Conservation (phyloP, 768 basidiomycete genomes). For the Suillus clintonianus region DNA sequence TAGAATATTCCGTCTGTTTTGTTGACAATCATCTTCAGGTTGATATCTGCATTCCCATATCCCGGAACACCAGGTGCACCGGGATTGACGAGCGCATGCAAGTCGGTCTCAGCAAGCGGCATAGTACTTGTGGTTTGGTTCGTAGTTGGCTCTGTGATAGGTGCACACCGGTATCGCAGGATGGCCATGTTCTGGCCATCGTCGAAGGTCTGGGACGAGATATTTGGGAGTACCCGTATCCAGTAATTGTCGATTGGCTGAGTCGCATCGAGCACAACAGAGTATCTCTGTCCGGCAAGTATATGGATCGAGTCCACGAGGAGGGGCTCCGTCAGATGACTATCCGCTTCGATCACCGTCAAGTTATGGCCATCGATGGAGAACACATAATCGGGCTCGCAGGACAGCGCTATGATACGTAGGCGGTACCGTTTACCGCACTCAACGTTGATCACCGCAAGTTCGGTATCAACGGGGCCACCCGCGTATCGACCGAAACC, state of each 20-base stretch:
- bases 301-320: slow-evolving; percentile 40
- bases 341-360: slow-evolving; percentile 45
- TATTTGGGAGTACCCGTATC: slow-evolving; percentile 30
- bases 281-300: slow-evolving; percentile 36
- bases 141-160: slow-evolving; percentile 28
- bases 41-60: slow-evolving; percentile 28
- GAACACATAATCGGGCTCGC: slow-evolving; percentile 40
- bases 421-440: slow-evolving; percentile 30
- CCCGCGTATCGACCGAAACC: slow-evolving; percentile 47
- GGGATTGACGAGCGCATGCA: slow-evolving; percentile 10
- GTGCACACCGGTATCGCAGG: slow-evolving; percentile 38
- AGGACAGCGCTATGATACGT: slow-evolving; percentile 37
- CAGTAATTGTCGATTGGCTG: slow-evolving; percentile 40
- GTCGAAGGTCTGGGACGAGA: slow-evolving; percentile 25
- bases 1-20: slow-evolving; percentile 10
- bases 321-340: slow-evolving; percentile 34
- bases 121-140: slow-evolving; percentile 12
- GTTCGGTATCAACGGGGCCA: slow-evolving; percentile 21
- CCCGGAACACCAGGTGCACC: slow-evolving; percentile 26
- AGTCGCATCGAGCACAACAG: slow-evolving; percentile 31
- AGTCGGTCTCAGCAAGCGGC: slow-evolving; percentile 17
- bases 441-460: slow-evolving; percentile 33
- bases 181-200: slow-evolving; percentile 40
- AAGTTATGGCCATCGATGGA: slow-evolving; percentile 41
- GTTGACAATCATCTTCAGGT: slow-evolving; percentile 8